Evolutionary conservation across 1,139 yeast genomes (phyloP), one percentile per base, ranked within the genome.

Genomic region (Saccharomycopsis hybrid): DNA sequence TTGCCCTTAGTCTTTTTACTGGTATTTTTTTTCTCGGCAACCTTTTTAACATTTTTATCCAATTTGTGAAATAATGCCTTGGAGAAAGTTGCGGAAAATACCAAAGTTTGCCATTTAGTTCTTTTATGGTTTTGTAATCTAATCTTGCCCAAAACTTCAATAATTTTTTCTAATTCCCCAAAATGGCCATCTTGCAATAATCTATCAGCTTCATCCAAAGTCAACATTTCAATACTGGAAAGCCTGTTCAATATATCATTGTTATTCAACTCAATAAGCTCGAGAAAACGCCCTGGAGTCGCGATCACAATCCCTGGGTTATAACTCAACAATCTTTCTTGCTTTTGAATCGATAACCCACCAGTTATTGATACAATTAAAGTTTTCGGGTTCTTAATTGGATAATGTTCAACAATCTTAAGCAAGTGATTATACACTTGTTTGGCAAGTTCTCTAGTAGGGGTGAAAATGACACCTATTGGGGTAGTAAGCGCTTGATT

Each of bases 181-280:
- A 92, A 92, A 67, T 90, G 97, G 1, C 98, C 97, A 60, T 90
- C 96, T 67, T 92, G 97, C 50, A 94, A 73, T 56, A 92, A 72
- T 64, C 98, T 74, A 69, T 92, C 99, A n/a, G 98, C 99, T 66
- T 94, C 99, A 70, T 94, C 99, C 41, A 90, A 72, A 0, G 90
- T 96, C 7, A 92, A 63, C 4, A 81, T 74, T 52, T 86, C 88
- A 8, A 87, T 73, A 29, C 77, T 69, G 13, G 85, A 76, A 56
- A 89, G 70, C 60, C 81, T 72, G 29, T 71, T 68, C 5, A 81
- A 72, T 38, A 81, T 58, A 1, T 72, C 76, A 32, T 71, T 71
- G 53, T 80, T 78, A 56, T 80, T 80, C 63, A 85, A 86, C 41
- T 52, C 55, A 25, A 92, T 60, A 36, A 92, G 65, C 62, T 94